Conservation (phyloP, 257 asterid species). For the Haberlea rhodopensis region DNA sequence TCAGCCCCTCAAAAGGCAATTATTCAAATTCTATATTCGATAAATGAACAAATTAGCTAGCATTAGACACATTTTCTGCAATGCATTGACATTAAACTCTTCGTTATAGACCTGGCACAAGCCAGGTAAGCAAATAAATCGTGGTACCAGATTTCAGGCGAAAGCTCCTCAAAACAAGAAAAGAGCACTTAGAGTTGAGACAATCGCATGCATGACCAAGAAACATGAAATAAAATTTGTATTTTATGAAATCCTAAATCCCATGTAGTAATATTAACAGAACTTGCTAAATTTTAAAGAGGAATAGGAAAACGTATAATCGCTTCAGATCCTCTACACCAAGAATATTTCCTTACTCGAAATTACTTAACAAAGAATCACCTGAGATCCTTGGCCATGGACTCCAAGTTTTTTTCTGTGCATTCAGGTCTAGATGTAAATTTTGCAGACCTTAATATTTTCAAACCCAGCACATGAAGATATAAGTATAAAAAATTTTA, state of each 20-base stretch:
- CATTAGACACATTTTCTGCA: background rate
- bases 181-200: slow-evolving; percentile 22
- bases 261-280: background rate
- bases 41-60: background rate
- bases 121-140: background rate
- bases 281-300: background rate
- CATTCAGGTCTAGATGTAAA: slow-evolving; percentile 6
- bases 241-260: background rate
- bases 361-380: background rate
- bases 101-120: background rate
- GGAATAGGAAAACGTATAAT: background rate
- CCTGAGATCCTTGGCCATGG: background rate
- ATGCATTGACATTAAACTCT: background rate
- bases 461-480: slow-evolving; percentile 2
- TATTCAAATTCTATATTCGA: background rate
- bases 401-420: slow-evolving; percentile 18
- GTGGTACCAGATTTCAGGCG: background rate
- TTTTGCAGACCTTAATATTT: slow-evolving; percentile 4
- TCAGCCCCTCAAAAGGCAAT: background rate
- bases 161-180: slow-evolving; percentile 8
- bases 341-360: background rate
- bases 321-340: background rate
- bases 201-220: slow-evolving; percentile 8
- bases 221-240: slow-evolving; percentile 2
- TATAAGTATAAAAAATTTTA: background rate